Conservation (phyloP, 345 rosid genomes). For the Hypericum androsaemum region DNA sequence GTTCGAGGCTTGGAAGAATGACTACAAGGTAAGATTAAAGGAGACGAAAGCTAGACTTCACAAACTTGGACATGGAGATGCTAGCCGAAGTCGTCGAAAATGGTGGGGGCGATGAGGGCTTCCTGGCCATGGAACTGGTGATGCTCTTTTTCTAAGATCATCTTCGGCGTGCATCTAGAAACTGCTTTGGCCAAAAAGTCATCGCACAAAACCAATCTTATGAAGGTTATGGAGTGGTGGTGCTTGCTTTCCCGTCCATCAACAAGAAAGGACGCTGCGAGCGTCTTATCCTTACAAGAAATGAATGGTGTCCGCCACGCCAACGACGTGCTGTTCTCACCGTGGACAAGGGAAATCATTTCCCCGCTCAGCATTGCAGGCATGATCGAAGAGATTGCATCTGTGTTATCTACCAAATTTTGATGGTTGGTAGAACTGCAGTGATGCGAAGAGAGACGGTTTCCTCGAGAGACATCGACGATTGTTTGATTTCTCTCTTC, state of each 20-base stretch:
- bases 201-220: background rate
- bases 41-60: constrained; percentile 58
- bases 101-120: constrained; percentile 75
- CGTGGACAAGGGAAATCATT: too few species aligned
- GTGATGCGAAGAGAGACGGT: too few species aligned
- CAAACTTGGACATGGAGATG: constrained; percentile 38
- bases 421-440: constrained; percentile 16
- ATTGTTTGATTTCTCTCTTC: too few species aligned
- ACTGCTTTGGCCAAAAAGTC: constrained; percentile 10
- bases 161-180: background rate
- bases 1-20: constrained; percentile 86
- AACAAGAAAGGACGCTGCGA: constrained; percentile 4
- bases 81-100: constrained; percentile 46
- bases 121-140: constrained; percentile 6
- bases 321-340: background rate
- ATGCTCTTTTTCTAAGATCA: constrained; percentile 7
- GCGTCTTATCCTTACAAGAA: background rate
- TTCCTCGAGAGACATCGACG: too few species aligned
- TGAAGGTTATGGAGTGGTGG: too few species aligned
- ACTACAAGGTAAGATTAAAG: constrained; percentile 61
- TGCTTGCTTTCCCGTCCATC: constrained; percentile 11
- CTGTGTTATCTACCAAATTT: constrained; percentile 21
- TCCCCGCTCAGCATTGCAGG: too few species aligned
- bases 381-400: too few species aligned
- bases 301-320: background rate